These are phyloP conservation scores for Discostella stelligera DNA, from an alignment of 352 stramenopile genomes.

Conservation along the genomic window DNA sequence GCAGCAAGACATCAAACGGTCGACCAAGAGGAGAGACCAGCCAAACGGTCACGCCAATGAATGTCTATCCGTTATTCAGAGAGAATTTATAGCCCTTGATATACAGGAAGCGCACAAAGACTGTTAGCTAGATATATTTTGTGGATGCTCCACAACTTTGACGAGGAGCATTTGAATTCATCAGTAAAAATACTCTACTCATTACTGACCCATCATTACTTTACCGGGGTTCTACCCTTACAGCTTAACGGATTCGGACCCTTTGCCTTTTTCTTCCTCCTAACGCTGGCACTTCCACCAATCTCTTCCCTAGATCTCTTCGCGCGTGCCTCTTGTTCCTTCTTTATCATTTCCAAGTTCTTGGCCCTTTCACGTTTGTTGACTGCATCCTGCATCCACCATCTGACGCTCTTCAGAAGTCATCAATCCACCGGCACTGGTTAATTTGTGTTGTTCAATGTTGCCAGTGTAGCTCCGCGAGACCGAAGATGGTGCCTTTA, in stretches of 20 bases:
- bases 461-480: conserved; percentile 42
- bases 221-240: conserved; percentile 57
- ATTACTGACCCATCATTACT: conserved; percentile 8
- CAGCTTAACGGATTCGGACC: conserved; percentile 77
- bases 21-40: conserved; percentile 13
- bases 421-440: conserved; percentile 49
- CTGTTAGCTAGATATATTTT: conserved; percentile 2
- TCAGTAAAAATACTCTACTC: no score
- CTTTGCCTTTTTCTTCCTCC: conserved; percentile 62
- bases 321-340: conserved; percentile 37
- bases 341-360: conserved; percentile 30
- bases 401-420: conserved; percentile 52
- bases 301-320: conserved; percentile 29
- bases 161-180: no score
- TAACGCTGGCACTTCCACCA: conserved; percentile 26
- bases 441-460: conserved; percentile 59
- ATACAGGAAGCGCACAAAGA: no score
- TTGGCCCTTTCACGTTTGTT: conserved; percentile 47
- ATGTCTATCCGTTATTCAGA: no score
- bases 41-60: conserved; percentile 32
- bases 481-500: conserved; percentile 71
- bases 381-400: conserved; percentile 36
- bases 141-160: conserved; percentile 1
- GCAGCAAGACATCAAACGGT: conserved; percentile 2
- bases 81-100: no score